Evolutionary conservation across 176 grass and related monocot species (phyloP).

Genomic region (Dendrocalamus sinicus): DNA sequence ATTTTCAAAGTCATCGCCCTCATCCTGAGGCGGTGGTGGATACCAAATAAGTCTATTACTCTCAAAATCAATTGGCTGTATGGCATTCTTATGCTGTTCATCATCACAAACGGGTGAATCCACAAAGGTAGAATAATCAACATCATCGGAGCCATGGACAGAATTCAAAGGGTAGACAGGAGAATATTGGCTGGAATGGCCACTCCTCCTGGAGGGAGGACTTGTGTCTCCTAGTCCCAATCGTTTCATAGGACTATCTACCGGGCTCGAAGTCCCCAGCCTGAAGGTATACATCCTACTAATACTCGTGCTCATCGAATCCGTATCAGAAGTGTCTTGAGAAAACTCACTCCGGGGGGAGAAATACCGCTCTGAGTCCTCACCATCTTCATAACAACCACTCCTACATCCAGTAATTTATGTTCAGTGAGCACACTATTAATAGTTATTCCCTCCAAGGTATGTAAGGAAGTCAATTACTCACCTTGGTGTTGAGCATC

Average conservation of each 20-base stretch:
- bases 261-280: slow-evolving; percentile 60
- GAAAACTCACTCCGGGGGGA: slow-evolving; percentile 73
- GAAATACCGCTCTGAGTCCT: slow-evolving; percentile 66
- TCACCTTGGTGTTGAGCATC: slow-evolving; percentile 51
- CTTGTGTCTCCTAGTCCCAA: slow-evolving; percentile 57
- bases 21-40: slow-evolving; percentile 71
- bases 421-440: neutral
- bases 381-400: slow-evolving; percentile 58
- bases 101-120: slow-evolving; percentile 43
- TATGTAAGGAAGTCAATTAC: slow-evolving; percentile 35
- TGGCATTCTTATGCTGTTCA: slow-evolving; percentile 35
- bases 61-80: slow-evolving; percentile 66
- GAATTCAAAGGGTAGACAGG: slow-evolving; percentile 53
- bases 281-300: slow-evolving; percentile 70
- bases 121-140: slow-evolving; percentile 48
- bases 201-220: slow-evolving; percentile 52
- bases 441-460: neutral
- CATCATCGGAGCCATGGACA: slow-evolving; percentile 43
- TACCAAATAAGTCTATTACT: slow-evolving; percentile 69
- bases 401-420: slow-evolving; percentile 62
- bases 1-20: slow-evolving; percentile 68
- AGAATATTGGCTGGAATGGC: slow-evolving; percentile 49
- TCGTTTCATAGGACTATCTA: slow-evolving; percentile 62
- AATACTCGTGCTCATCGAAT: slow-evolving; percentile 65
- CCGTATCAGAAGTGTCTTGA: slow-evolving; percentile 74